Evolutionary conservation across 2,329 filamentous ascomycete genomes (phyloP).

Genomic region (Aspergillus cejpii): DNA sequence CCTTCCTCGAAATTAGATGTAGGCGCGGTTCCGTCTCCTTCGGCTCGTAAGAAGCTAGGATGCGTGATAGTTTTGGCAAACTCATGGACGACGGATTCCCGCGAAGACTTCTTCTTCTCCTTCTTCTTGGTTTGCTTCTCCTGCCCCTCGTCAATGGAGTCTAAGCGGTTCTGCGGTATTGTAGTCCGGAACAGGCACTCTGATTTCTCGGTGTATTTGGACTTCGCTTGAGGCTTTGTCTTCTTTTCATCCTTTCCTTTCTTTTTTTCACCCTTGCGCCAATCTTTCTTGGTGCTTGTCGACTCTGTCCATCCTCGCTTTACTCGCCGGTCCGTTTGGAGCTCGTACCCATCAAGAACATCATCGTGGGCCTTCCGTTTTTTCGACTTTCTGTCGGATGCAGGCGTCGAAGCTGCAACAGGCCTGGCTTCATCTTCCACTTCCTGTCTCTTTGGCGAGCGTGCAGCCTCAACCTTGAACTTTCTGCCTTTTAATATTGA

Average conservation of each 20-base stretch:
- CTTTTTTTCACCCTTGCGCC: slow-evolving; percentile 43
- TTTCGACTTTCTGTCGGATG: slow-evolving; percentile 38
- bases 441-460: slow-evolving; percentile 52
- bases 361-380: slow-evolving; percentile 50
- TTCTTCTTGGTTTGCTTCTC: slow-evolving; percentile 54
- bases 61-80: slow-evolving; percentile 80
- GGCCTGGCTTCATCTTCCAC: slow-evolving; percentile 33
- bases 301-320: slow-evolving; percentile 85
- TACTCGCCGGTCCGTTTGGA: slow-evolving; percentile 68
- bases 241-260: slow-evolving; percentile 52
- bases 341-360: slow-evolving; percentile 60
- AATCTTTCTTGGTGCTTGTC: slow-evolving; percentile 41
- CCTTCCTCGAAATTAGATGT: slow-evolving; percentile 68
- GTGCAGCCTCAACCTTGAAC: slow-evolving; percentile 75
- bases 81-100: slow-evolving; percentile 71
- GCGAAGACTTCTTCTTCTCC: slow-evolving; percentile 55
- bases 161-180: slow-evolving; percentile 54
- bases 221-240: slow-evolving; percentile 55
- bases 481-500: slow-evolving; percentile 77
- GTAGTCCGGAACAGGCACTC: slow-evolving; percentile 83
- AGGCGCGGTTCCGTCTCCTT: slow-evolving; percentile 41
- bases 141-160: slow-evolving; percentile 26
- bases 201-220: slow-evolving; percentile 71
- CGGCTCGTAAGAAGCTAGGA: slow-evolving; percentile 69
- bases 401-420: slow-evolving; percentile 28